phyloP scores from a whole-genome alignment of 768 basidiomycete genomes.

The Auricularia sp. region DNA sequence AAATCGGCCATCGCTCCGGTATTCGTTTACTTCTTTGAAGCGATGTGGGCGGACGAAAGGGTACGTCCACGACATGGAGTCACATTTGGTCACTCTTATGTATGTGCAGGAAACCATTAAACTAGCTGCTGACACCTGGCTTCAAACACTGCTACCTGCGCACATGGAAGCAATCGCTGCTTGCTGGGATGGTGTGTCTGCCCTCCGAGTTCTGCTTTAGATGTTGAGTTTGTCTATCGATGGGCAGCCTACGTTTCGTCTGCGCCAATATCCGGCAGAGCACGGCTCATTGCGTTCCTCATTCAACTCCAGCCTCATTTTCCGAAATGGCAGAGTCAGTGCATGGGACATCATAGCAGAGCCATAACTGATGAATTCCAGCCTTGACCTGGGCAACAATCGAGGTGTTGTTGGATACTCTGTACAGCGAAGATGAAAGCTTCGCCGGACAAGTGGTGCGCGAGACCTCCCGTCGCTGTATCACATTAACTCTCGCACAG shows the following conservation, averaged over 20 bases:
- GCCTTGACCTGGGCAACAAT: constrained; percentile 59
- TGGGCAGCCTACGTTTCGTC: constrained; percentile 35
- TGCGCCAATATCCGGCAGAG: constrained; percentile 45
- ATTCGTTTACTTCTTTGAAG: constrained; percentile 49
- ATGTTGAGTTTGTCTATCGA: not conserved
- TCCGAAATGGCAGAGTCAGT: constrained; percentile 52
- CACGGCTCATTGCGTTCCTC: constrained; percentile 50
- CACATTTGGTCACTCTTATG: not conserved
- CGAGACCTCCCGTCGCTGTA: not conserved
- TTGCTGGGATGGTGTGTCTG: constrained; percentile 44
- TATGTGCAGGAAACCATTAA: constrained; percentile 55
- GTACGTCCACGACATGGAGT: constrained; percentile 24
- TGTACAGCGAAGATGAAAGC: constrained; percentile 31
- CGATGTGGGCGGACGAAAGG: constrained; percentile 53
- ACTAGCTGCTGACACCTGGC: constrained; percentile 44
- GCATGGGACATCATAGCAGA: not conserved
- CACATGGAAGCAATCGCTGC: constrained; percentile 55
- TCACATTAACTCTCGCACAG: not conserved
- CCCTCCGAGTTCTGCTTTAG: not conserved
- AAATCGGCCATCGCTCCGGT: constrained; percentile 47
- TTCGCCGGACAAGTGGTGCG: constrained; percentile 33
- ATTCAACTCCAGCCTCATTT: constrained; percentile 61
- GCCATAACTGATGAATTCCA: constrained; percentile 14
- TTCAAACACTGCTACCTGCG: constrained; percentile 49
- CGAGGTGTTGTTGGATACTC: constrained; percentile 48